Evolutionary conservation across 495 filamentous ascomycete genomes (phyloP), one percentile per base, ranked within the genome.

Genomic region (Xylaria venustula): DNA sequence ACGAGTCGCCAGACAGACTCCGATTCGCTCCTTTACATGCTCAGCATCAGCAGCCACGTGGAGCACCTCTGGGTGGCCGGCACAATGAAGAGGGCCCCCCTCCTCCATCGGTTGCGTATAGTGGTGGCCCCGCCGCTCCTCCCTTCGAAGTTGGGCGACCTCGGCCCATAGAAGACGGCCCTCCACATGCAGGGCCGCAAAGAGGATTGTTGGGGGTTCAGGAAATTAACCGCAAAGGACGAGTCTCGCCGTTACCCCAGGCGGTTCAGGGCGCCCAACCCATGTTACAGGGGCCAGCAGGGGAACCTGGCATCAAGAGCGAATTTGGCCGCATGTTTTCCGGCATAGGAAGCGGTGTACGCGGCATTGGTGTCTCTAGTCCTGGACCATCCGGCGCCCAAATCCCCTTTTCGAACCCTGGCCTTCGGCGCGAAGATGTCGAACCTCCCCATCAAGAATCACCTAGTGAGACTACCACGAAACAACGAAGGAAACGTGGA

Each of bases 261-360:
- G 92, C 92, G 9, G 92, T 97, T 2, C 92, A 97, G 67, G 92
- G 92, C 17, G 92, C 91, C 6, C 91, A 95, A 75, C 88, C 87
- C 30, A 88, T 90, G 63, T 81, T 86, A 34, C 80, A 87, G 34
- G 88, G 88, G 14, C 88, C 90, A 2, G 85, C 85, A 22, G 88
- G 86, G 6, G 91, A 95, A 65, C 87, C 92, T 0, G 85, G 86
- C 9, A 92, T 97, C 67, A 96, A 96, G 79, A 92, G 87, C 70
- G 92, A 96, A 66, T 89, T 96, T 69, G 91, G 91, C 8, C 85
- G 90, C 30, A 93, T 96, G 77, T 97, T 96, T 74, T 89, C 90
- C 3, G 92, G 92, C 19, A 89, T 97, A 65, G 92, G 92, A 40
- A 93, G 88, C 73, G 92, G 92, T 42, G 87, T 93, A 6, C 87